A percentile compares a stretch with the other conserved stretches of the same genome.
Conservation (phyloP, 768 basidiomycete species). For the Trametes coccinea region DNA sequence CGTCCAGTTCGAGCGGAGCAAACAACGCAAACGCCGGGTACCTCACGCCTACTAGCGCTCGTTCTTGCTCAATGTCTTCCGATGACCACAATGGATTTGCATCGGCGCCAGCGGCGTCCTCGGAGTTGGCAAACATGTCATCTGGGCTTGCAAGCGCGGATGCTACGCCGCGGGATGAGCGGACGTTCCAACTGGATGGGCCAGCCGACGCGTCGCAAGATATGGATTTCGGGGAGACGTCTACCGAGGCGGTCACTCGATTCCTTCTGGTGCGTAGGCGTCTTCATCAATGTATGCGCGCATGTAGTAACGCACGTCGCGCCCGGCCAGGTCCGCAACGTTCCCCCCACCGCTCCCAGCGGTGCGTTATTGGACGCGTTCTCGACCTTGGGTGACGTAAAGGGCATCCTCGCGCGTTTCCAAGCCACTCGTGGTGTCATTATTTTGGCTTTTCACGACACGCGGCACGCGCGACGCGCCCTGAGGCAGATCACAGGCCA, state of each 20-base stretch:
- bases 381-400: constrained; percentile 39
- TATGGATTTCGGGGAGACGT: constrained; percentile 9
- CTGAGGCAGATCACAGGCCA: constrained; percentile 16
- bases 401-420: constrained; percentile 57
- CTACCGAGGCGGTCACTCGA: constrained; percentile 27
- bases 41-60: constrained; percentile 23
- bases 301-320: constrained; percentile 20
- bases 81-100: constrained; percentile 11
- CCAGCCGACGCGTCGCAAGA: neutral
- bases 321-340: constrained; percentile 40
- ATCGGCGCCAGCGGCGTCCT: neutral
- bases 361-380: constrained; percentile 33
- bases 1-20: neutral
- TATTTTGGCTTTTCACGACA: constrained; percentile 61
- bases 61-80: constrained; percentile 23
- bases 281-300: neutral
- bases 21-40: constrained; percentile 17
- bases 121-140: constrained; percentile 3
- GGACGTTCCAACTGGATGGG: constrained; percentile 2
- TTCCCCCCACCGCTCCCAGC: constrained; percentile 36
- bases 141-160: constrained; percentile 17
- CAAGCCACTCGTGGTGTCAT: constrained; percentile 53
- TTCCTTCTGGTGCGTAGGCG: constrained; percentile 27
- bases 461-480: constrained; percentile 53
- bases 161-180: constrained; percentile 22